Percentiles rank a stretch among this genome's conserved stretches.
Evolutionary conservation across 371 early-diverging fungal species (phyloP).

Genomic region (Mortierella sp.): DNA sequence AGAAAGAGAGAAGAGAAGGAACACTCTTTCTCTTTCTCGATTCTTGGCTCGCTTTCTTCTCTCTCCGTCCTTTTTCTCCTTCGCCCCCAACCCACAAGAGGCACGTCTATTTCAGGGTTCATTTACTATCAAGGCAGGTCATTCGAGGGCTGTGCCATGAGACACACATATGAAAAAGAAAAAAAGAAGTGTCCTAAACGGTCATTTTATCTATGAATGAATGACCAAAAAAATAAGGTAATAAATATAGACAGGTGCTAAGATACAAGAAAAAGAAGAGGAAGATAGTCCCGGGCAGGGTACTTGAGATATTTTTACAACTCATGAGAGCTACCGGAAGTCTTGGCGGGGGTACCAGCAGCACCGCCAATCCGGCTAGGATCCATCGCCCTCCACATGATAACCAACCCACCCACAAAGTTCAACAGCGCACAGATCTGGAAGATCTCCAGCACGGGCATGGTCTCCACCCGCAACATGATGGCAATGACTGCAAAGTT

Average conservation of each 20-base stretch:
- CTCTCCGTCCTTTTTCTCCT: neutral
- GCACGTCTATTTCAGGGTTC: neutral
- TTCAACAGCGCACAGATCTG: conserved; percentile 62
- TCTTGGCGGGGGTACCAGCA: conserved; percentile 17
- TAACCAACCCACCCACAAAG: conserved; percentile 44
- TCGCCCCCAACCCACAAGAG: neutral
- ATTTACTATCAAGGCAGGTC: neutral
- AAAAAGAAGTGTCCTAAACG: neutral
- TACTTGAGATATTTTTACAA: conserved; percentile 4
- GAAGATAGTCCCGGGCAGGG: neutral
- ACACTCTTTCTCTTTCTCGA: neutral
- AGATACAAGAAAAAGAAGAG: neutral
- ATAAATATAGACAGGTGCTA: conserved; percentile 4
- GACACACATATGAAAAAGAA: neutral
- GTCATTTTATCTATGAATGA: no score
- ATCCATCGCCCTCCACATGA: conserved; percentile 50
- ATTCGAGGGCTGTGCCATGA: neutral
- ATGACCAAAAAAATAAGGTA: neutral
- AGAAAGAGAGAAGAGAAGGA: neutral
- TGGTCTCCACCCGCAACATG: conserved; percentile 69
- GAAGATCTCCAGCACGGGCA: conserved; percentile 60
- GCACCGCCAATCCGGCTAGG: conserved; percentile 26
- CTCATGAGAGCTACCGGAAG: conserved; percentile 39
- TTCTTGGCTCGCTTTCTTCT: neutral
- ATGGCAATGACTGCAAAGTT: conserved; percentile 82